Conservation (phyloP, 495 filamentous ascomycete genomes). For the Terfezia boudieri region DNA sequence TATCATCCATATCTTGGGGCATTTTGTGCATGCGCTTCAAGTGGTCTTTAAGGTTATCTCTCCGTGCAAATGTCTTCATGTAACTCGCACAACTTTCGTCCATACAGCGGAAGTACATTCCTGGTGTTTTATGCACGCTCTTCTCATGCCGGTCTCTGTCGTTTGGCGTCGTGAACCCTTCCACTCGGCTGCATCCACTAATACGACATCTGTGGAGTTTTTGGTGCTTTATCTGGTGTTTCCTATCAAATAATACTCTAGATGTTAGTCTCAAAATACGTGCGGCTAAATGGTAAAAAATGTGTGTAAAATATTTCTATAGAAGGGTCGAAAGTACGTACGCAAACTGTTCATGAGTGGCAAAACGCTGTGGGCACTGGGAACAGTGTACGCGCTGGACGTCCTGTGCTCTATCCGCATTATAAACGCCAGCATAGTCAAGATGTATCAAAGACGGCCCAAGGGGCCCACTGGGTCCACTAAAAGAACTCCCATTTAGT, state of each 20-base stretch:
- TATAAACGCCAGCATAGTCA: too few species aligned
- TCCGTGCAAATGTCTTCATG: slow-evolving; percentile 18
- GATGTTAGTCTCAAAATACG: too few species aligned
- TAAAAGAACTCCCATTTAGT: too few species aligned
- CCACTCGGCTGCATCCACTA: slow-evolving; percentile 11
- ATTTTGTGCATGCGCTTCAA: slow-evolving; percentile 18
- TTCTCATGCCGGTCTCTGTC: slow-evolving; percentile 19
- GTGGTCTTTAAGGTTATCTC: slow-evolving; percentile 19
- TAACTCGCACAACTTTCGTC: slow-evolving; percentile 16
- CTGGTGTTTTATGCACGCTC: slow-evolving; percentile 17
- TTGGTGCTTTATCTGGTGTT: slow-evolving; percentile 18
- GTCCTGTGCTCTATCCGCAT: too few species aligned
- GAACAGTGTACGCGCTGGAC: too few species aligned
- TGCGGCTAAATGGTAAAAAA: too few species aligned
- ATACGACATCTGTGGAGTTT: slow-evolving; percentile 17
- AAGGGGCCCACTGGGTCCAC: too few species aligned
- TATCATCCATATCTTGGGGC: slow-evolving; percentile 14
- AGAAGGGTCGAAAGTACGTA: too few species aligned
- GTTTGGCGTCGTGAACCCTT: slow-evolving; percentile 19
- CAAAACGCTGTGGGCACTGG: too few species aligned
- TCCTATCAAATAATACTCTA: slow-evolving; percentile 1
- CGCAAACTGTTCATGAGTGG: too few species aligned
- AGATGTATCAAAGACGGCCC: too few species aligned
- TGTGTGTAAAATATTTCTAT: too few species aligned
- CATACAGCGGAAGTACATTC: slow-evolving; percentile 18